Percentiles rank a stretch among this genome's conserved stretches.
phyloP scores from a whole-genome alignment of 345 rosid species.

The Rubroshorea leprosula region DNA sequence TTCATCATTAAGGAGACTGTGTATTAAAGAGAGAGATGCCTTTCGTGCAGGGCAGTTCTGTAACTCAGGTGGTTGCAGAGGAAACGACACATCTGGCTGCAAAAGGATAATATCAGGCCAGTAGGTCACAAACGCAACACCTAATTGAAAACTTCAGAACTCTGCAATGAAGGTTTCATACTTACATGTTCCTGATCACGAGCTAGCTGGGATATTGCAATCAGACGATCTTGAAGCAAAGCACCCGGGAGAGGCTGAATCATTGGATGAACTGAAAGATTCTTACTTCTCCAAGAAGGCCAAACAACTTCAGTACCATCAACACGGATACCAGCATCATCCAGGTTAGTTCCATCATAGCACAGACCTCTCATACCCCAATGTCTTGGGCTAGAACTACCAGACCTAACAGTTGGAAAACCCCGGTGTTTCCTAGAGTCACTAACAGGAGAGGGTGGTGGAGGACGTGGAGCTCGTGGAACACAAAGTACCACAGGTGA shows the following conservation, averaged over 20 bases:
- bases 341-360: slow-evolving; percentile 62
- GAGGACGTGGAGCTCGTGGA: slow-evolving; percentile 90
- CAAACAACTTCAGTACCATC: slow-evolving; percentile 91
- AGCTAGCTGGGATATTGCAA: slow-evolving; percentile 84
- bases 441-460: slow-evolving; percentile 90
- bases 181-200: slow-evolving; percentile 95
- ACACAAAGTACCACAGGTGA: slow-evolving; percentile 97
- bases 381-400: slow-evolving; percentile 98
- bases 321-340: slow-evolving; percentile 58
- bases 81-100: slow-evolving; percentile 90
- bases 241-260: slow-evolving; percentile 85
- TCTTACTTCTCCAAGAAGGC: slow-evolving; percentile 94
- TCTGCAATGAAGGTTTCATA: slow-evolving; percentile 15
- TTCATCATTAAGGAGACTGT: slow-evolving; percentile 67
- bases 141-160: slow-evolving; percentile 13
- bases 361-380: slow-evolving; percentile 93
- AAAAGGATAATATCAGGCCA: slow-evolving; percentile 27
- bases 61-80: slow-evolving; percentile 68
- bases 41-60: slow-evolving; percentile 50
- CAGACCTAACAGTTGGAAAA: slow-evolving; percentile 93
- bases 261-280: slow-evolving; percentile 62
- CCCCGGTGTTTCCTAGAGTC: slow-evolving; percentile 85
- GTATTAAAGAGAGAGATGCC: slow-evolving; percentile 62
- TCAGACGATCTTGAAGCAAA: slow-evolving; percentile 75
- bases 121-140: slow-evolving; percentile 21